Percentiles rank a stretch among this genome's conserved stretches.
Evolutionary conservation across 352 stramenopile species (phyloP).

Genomic region (Peronosclerospora sorghi): DNA sequence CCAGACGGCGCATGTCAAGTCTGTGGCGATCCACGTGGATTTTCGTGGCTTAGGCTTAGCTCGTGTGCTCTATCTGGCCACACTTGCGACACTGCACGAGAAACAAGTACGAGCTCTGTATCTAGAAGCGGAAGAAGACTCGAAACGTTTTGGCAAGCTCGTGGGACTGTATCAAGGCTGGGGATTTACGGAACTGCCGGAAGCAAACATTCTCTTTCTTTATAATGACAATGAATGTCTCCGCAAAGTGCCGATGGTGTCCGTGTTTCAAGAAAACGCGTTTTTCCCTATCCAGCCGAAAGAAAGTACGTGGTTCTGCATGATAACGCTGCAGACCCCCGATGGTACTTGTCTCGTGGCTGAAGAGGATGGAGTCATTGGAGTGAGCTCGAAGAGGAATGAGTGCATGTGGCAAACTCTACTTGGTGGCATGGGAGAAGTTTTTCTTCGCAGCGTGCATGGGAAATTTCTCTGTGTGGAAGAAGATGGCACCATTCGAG

Average conservation of each 20-base stretch:
- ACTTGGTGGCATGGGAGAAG: conserved; percentile 37
- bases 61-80: conserved; percentile 69
- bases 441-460: conserved; percentile 64
- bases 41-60: conserved; percentile 60
- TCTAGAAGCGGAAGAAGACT: conserved; percentile 62
- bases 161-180: conserved; percentile 63
- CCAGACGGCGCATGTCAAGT: conserved; percentile 60
- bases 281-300: conserved; percentile 41
- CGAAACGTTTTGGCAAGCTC: conserved; percentile 43
- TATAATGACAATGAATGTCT: conserved; percentile 81
- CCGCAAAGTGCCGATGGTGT: conserved; percentile 74
- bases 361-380: conserved; percentile 51
- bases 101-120: conserved; percentile 36
- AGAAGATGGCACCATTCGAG: conserved; percentile 54
- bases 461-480: conserved; percentile 82
- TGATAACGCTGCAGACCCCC: conserved; percentile 51
- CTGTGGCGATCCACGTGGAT: conserved; percentile 52
- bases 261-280: conserved; percentile 26
- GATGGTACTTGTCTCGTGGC: conserved; percentile 63
- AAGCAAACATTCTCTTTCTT: conserved; percentile 66
- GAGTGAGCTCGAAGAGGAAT: conserved; percentile 20
- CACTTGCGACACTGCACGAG: conserved; percentile 48
- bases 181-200: conserved; percentile 42
- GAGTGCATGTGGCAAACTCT: conserved; percentile 70
- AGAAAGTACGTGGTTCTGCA: conserved; percentile 58